phyloP scores from a whole-genome alignment of 805 yeast genomes.

The Teunomyces panamensis region DNA sequence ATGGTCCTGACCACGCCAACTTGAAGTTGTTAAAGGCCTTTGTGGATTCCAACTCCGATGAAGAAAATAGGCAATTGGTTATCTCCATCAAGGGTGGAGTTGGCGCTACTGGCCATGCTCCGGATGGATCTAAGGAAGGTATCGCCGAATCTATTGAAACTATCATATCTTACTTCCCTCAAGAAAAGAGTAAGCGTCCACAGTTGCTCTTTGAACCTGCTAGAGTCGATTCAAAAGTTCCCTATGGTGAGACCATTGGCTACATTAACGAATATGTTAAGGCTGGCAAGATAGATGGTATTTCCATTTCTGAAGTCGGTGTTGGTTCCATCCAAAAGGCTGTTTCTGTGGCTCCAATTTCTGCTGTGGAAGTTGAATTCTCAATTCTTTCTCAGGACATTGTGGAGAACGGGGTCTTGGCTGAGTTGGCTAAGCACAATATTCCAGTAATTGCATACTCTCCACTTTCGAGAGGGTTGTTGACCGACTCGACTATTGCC shows the following conservation, averaged over 20 bases:
- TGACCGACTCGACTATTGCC: conserved; percentile 59
- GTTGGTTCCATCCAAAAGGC: conserved; percentile 63
- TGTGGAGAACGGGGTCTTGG: conserved; percentile 59
- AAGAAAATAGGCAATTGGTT: conserved; percentile 48
- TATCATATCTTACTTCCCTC: conserved; percentile 28
- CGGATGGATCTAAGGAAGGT: conserved; percentile 50
- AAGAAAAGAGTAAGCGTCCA: conserved; percentile 27
- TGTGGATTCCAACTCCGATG: conserved; percentile 54
- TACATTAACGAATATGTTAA: conserved; percentile 58
- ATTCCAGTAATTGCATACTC: conserved; percentile 79
- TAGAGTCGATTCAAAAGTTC: conserved; percentile 57
- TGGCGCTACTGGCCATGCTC: conserved; percentile 33
- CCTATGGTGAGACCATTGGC: conserved; percentile 57
- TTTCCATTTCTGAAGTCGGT: conserved; percentile 72
- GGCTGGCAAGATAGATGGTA: conserved; percentile 63
- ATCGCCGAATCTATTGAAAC: conserved; percentile 49
- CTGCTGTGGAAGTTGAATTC: conserved; percentile 75
- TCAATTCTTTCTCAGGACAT: conserved; percentile 69
- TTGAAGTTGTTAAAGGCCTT: conserved; percentile 57
- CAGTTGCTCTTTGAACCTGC: conserved; percentile 60
- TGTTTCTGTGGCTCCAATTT: conserved; percentile 50
- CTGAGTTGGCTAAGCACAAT: conserved; percentile 51
- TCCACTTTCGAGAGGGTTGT: conserved; percentile 76
- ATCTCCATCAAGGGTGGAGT: conserved; percentile 70
- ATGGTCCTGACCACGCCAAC: conserved; percentile 55